Evolutionary conservation across 225 moss, liverwort and hornwort species (phyloP).

Genomic region (Pseudisothecium myosuroides): DNA sequence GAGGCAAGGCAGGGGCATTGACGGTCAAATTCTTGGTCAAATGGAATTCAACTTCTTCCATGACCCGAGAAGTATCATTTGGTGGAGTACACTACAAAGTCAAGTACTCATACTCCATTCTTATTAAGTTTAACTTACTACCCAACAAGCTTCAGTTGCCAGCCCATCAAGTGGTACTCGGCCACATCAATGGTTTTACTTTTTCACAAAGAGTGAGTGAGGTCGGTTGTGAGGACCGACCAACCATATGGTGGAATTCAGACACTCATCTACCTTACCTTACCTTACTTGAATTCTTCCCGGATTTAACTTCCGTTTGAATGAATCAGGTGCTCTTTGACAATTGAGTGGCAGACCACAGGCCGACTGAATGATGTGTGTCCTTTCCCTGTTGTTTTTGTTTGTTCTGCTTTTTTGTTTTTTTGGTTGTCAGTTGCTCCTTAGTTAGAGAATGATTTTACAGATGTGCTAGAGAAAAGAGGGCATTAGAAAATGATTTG

Average conservation of each 20-base stretch:
- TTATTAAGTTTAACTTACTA: not conserved
- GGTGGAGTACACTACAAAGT: not conserved
- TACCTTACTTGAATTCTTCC: not conserved
- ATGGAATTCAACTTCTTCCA: not conserved
- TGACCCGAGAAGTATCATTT: not conserved
- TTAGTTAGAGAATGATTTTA: not conserved
- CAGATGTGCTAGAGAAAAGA: too few species aligned
- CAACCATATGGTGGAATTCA: not conserved
- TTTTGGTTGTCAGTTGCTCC: not conserved
- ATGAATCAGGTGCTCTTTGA: conserved; percentile 1
- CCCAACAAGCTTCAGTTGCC: not conserved
- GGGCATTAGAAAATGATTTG: not conserved
- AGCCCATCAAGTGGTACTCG: not conserved
- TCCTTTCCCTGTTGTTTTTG: not conserved
- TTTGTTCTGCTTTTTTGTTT: not conserved
- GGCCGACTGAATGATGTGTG: not conserved
- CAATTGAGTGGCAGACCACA: not conserved
- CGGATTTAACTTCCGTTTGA: not conserved
- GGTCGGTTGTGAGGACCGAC: not conserved
- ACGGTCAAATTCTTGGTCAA: not conserved
- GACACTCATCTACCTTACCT: not conserved
- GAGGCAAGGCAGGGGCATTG: too few species aligned
- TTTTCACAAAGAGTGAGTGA: not conserved
- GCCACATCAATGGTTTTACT: not conserved
- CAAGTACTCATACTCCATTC: not conserved